Evolutionary conservation across 2,329 filamentous ascomycete species (phyloP), one percentile per base, ranked within the genome.

Genomic region (Ceratocystis albifundus): DNA sequence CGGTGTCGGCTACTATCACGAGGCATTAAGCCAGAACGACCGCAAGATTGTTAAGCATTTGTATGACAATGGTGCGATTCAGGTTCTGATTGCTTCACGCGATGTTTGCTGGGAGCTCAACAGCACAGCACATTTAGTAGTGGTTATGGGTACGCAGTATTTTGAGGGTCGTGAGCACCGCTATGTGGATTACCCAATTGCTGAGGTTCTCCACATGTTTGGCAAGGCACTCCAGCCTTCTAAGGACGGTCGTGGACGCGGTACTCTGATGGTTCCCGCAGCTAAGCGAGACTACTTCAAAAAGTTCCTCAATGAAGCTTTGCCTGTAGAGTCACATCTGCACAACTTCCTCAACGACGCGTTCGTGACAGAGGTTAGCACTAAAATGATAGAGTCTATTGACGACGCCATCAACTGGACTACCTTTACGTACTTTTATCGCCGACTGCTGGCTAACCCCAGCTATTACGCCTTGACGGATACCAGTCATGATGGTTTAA

Each of bases 391-490:
- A 68, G 86, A 90, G 72, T 96, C 92, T 12, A 96, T 91, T 15
- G 94, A 97, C 71, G 93, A 97, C 77, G 94, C 93, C 10, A 92
- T 99, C 71, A 95, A 96, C 76, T 99, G 94, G 94, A 90, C 91
- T 46, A 97, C 94, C 0, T 97, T 96, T 74, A 96, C 93, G 10
- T 99, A 96, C 78, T 96, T 97, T 78, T 99, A 99, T 78, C 88
- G 94, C 55, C 88, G 94, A 67, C 82, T 99, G 46, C 82, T 97
- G 45, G 92, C 93, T 36, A 99, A 99, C 74, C 94, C 94, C 7
- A 96, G 90, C 76, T 99, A 92, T 79, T 99, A 99, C 78, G 89
- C 90, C 71, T 79, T 99, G 69, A 87, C 87, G 17, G 90, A 92
- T 74, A 89, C 90, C 3, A 92, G 89, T 0, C 90, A 96, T 70